phyloP scores from a whole-genome alignment of 2,329 filamentous ascomycete genomes.

The Ceratocystis cacaofunesta region DNA sequence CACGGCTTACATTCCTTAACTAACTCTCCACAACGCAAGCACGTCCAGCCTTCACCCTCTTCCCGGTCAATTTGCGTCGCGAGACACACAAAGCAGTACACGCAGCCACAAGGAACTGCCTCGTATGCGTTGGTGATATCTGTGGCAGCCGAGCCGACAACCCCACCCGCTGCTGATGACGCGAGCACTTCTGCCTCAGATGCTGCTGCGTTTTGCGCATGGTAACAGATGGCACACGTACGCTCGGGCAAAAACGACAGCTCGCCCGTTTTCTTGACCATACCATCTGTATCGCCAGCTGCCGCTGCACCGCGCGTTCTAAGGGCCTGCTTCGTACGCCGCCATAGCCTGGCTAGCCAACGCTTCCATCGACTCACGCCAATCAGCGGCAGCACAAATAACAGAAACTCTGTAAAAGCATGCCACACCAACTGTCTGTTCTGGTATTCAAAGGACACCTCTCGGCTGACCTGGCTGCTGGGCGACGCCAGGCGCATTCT shows the following conservation, averaged over 20 bases:
- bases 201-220: slow-evolving; percentile 66
- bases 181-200: slow-evolving; percentile 64
- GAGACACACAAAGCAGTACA: slow-evolving; percentile 96
- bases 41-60: slow-evolving; percentile 88
- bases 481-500: slow-evolving; percentile 73
- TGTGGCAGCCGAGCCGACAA: slow-evolving; percentile 75
- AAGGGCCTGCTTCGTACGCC: slow-evolving; percentile 56
- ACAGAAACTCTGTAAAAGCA: slow-evolving; percentile 96
- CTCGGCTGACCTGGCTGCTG: slow-evolving; percentile 69
- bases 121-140: slow-evolving; percentile 96
- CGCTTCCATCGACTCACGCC: slow-evolving; percentile 85
- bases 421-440: slow-evolving; percentile 98
- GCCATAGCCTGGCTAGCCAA: slow-evolving; percentile 78
- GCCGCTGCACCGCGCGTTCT: slow-evolving; percentile 19
- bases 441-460: slow-evolving; percentile 94
- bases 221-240: slow-evolving; percentile 93
- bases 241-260: slow-evolving; percentile 76
- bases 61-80: slow-evolving; percentile 79
- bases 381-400: slow-evolving; percentile 92
- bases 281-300: slow-evolving; percentile 22
- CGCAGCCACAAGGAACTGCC: slow-evolving; percentile 70
- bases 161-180: slow-evolving; percentile 54
- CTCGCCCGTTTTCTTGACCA: slow-evolving; percentile 50
- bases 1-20: slow-evolving; percentile 81
- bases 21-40: slow-evolving; percentile 70